Base-by-base conservation (phyloP, 108 stramenopile genomes). In the Skeletonema costatum region DNA sequence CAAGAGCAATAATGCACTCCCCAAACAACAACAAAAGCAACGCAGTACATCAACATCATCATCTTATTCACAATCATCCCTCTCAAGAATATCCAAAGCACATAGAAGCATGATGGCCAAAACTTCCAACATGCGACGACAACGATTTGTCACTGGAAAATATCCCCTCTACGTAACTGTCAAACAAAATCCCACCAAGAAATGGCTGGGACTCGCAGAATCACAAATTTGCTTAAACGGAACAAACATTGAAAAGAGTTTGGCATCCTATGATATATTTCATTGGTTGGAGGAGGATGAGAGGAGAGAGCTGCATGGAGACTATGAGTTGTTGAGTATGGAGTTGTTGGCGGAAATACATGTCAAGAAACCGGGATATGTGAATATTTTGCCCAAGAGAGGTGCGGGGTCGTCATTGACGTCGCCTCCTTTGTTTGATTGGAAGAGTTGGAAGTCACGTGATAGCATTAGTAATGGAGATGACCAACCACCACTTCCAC, bases 281-380 rank as follows among this genome's bases (percentile, higher is more conserved):
- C 93, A 92, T 64, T 94, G 93, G 93, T 62, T 92, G 2, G 88
- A 90, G 38, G 86, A 80, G 2, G 56, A 74, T 4, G 90, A 90
- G 81, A 73, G 91, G 51, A 44, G 67, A 30, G 86, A 85, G 62
- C 62, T 93, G 21, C 85, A 87, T 35, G 87, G 83, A 3, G 76
- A 80, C 10, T 90, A 89, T 68, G 78, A 81, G 36, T 78, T 87
- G 38, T 60, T 93, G 30, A 88, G 86, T 35, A 33, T 92, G 72
- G 94, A 95, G 73, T 59, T 95, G 33, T 39, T 92, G 42, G 94
- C 91, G 8, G 94, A 93, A 70, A 84, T 95, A 68, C 66, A 82
- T 60, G 80, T 87, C 31, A 78, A 86, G 42, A 92, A 87, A 68
- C 94, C 94, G 2, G 94, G 89, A 14, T 95, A 92, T 68, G 75